phyloP scores from a whole-genome alignment of 2,329 filamentous ascomycete species.

The Dothiorella sarmentorum region DNA sequence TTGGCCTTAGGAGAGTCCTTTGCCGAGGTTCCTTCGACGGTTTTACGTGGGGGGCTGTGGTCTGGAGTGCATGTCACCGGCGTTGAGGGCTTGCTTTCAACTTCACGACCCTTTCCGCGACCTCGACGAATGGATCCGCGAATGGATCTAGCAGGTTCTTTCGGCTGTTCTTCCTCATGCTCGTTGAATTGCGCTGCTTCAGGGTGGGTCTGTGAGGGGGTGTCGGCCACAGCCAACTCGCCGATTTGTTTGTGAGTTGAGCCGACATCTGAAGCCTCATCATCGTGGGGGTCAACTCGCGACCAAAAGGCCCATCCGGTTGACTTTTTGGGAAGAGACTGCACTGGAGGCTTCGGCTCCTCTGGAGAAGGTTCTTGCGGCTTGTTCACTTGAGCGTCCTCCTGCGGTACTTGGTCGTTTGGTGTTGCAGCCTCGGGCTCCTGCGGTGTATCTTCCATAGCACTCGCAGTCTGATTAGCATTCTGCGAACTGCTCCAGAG shows the following conservation, averaged over 20 bases:
- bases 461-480: constrained; percentile 26
- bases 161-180: constrained; percentile 26
- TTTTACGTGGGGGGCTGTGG: constrained; percentile 26
- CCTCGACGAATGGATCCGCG: constrained; percentile 23
- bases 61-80: constrained; percentile 30
- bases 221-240: constrained; percentile 50
- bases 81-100: constrained; percentile 36
- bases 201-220: constrained; percentile 48
- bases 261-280: constrained; percentile 54
- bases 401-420: not conserved
- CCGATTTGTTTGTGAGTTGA: constrained; percentile 55
- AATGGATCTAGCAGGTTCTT: constrained; percentile 23
- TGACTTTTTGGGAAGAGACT: constrained; percentile 40
- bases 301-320: constrained; percentile 85
- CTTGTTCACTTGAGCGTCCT: not conserved
- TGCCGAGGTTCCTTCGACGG: constrained; percentile 21
- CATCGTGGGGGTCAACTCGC: constrained; percentile 50
- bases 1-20: constrained; percentile 26
- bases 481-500: constrained; percentile 49
- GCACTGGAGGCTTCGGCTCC: constrained; percentile 25
- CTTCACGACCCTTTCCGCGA: constrained; percentile 25
- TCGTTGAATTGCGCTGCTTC: constrained; percentile 53
- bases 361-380: not conserved
- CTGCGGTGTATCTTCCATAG: not conserved
- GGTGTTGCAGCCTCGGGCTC: not conserved